Evolutionary conservation across 345 rosid species (phyloP).

Genomic region (Populus nigra): DNA sequence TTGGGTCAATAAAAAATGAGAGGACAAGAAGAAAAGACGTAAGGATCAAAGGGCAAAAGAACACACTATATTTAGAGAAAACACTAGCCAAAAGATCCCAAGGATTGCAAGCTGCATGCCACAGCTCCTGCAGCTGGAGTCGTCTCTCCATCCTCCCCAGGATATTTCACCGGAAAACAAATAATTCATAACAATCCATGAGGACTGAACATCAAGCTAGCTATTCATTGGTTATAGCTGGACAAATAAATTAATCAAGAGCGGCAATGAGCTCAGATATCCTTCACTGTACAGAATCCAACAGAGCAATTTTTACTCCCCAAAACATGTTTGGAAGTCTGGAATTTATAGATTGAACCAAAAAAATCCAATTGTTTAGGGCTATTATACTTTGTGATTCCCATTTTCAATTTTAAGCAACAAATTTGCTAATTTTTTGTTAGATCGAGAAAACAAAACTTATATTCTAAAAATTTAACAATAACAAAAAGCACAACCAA

Average conservation of each 20-base stretch:
- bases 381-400: too few relatives aligned
- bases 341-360: too few relatives aligned
- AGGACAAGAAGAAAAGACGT: not conserved
- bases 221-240: not conserved
- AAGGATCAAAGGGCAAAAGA: too few relatives aligned
- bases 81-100: constrained; percentile 92
- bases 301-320: not conserved
- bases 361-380: too few relatives aligned
- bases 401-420: too few relatives aligned
- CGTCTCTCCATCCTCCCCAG: constrained; percentile 76
- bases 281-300: not conserved
- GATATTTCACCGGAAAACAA: constrained; percentile 75
- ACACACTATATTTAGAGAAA: not conserved
- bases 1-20: not conserved
- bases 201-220: not conserved
- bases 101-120: constrained; percentile 65
- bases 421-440: too few relatives aligned
- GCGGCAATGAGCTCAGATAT: not conserved
- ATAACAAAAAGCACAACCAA: too few relatives aligned
- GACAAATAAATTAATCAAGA: not conserved
- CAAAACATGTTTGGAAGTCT: too few relatives aligned
- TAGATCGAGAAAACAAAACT: too few relatives aligned
- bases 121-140: constrained; percentile 79
- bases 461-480: too few relatives aligned
- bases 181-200: not conserved